Conservation (phyloP, 1,284 basidiomycete species). For the Ceratorhiza oryzae-sativae region DNA sequence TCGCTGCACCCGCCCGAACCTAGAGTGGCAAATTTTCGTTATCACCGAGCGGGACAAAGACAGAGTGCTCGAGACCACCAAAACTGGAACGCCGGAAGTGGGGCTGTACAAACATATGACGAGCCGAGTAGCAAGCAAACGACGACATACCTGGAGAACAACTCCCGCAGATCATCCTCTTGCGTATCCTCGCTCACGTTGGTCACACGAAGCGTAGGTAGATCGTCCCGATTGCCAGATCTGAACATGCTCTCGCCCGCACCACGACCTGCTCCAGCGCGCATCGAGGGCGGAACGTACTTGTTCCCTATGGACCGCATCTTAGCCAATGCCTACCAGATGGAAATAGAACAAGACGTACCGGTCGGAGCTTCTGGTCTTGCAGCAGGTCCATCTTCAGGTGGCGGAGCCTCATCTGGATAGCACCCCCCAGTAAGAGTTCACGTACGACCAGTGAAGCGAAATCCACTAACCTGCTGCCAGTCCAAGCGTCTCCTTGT, state of each 20-base stretch:
- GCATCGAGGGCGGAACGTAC: conserved; percentile 94
- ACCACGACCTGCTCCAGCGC: conserved; percentile 67
- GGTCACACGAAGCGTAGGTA: conserved; percentile 96
- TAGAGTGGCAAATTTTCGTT: neutral
- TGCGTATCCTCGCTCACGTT: conserved; percentile 96
- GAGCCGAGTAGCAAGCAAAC: too few species aligned
- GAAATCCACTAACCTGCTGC: conserved; percentile 63
- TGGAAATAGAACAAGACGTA: neutral
- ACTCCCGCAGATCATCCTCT: conserved; percentile 91
- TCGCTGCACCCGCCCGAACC: conserved; percentile 82
- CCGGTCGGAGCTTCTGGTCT: conserved; percentile 40
- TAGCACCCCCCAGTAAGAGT: neutral
- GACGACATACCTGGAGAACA: conserved; percentile 67
- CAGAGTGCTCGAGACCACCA: too few species aligned
- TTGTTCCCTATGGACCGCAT: conserved; percentile 79
- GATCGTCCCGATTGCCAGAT: conserved; percentile 76
- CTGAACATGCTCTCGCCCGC: conserved; percentile 84
- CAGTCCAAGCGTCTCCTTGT: conserved; percentile 86
- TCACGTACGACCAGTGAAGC: neutral
- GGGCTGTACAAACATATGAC: too few species aligned
- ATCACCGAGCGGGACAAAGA: conserved; percentile 49
- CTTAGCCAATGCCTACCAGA: too few species aligned
- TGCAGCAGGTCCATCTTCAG: conserved; percentile 44
- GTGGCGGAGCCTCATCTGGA: conserved; percentile 16
- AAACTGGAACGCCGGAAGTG: too few species aligned